Evolutionary conservation across 441 rosid genomes (phyloP).

Genomic region (Pelargonium fulgidum): DNA sequence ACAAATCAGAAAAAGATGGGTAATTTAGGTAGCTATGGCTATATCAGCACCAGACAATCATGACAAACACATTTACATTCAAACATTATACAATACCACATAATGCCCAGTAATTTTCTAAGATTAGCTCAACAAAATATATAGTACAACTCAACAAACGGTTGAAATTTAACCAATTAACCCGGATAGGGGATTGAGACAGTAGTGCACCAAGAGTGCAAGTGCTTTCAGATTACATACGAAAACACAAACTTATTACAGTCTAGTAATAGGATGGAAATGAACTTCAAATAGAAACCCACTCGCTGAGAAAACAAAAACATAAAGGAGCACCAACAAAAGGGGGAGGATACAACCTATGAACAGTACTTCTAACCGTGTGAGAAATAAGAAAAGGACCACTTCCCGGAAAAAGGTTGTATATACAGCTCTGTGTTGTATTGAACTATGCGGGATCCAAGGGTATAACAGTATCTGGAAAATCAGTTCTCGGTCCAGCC

Average conservation of each 20-base stretch:
- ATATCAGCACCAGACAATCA: not conserved
- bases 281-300: conserved; percentile 20
- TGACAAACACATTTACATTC: not conserved
- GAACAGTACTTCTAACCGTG: conserved; percentile 19
- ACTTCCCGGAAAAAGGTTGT: conserved; percentile 12
- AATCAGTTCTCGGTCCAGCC: conserved; percentile 80
- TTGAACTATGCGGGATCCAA: conserved; percentile 26
- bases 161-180: conserved; percentile 6
- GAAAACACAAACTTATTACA: conserved; percentile 36
- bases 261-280: conserved; percentile 17
- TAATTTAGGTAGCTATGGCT: not conserved
- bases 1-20: not conserved
- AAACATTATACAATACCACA: not conserved
- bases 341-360: conserved; percentile 22
- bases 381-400: conserved; percentile 8
- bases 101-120: not conserved
- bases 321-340: not conserved
- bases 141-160: not conserved
- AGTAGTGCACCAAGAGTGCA: conserved; percentile 12
- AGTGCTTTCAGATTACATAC: conserved; percentile 30
- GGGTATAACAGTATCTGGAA: conserved; percentile 59
- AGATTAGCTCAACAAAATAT: conserved; percentile 5
- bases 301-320: conserved; percentile 15
- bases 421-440: conserved; percentile 33
- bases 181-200: conserved; percentile 13